Base-by-base conservation (phyloP, 116 monocot genomes). In the Zostera marina region DNA sequence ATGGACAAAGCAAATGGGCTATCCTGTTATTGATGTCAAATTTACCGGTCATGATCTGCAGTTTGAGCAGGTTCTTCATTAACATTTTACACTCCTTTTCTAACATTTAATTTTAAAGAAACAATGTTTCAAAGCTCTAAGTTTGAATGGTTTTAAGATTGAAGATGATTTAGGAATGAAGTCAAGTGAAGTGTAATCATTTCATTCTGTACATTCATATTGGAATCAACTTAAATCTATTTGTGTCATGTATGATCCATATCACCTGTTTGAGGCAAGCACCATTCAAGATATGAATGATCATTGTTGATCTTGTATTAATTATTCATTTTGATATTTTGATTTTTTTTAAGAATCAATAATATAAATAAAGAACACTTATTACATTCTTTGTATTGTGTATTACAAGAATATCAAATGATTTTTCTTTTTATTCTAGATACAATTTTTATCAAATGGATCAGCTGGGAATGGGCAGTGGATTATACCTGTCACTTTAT, bases 1-100 rank as follows among this genome's bases (percentile, higher is more conserved):
- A 55, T 94, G 94, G 94, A 94, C 94, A 52, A 88, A 94, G 73
- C 88, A 94, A 68, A 65, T 84, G 72, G 94, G 94, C 15, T 94
- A 88, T 64, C 94, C 94, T 68, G 88, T 94, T 73, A 69, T 94
- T 16, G 49, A 42, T 66, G 85, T 88, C 26, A 82, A 75, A 53
- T 48, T 74, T 8, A 73, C 66, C 14, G 79, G 71, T 39, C 65
- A 69, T 44, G 60, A 59, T 11, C 61, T 94, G 54, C 73, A 88
- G 51, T 67, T 88, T 66, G 79, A 88, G 52, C 94, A 94, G 88
- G 94, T 94, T 72, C 43, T 23, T 47, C 40, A 51, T 52, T 40
- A 43, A 12, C 51, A 64, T 22, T 4, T 22, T 49, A 26, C 12
- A 11, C 26, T 13, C 32, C 13, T 26, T n/a, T 26, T 55, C 14